Base-by-base conservation (phyloP, 805 yeast genomes). In the Pichia nakasei region DNA sequence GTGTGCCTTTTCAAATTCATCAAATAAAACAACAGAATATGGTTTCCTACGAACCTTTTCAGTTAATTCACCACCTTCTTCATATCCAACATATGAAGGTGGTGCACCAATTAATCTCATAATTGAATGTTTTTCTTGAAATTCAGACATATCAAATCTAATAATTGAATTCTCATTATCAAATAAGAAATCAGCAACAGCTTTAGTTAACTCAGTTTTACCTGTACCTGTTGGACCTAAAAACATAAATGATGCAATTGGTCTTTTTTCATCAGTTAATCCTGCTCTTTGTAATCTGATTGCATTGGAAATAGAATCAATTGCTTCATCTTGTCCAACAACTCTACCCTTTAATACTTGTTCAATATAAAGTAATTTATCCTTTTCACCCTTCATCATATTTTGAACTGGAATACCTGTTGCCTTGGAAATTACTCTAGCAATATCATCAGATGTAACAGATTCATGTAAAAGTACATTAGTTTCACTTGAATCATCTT, bases 191-290 rank as follows among this genome's bases (percentile, higher is more conserved):
- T 87, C 88, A 2, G 97, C 96, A 45, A 91, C 72, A 0, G 94
- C 81, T 62, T 93, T 91, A 8, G 97, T 89, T 42, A 93, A 72
- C 63, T 93, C 97, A 0, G 98, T 93, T 64, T 91, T 91, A 67
- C 98, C 98, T 0, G 97, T 91, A 67, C 98, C 98, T 0, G 98
- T 93, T 43, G 98, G 97, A 20, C 98, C 98, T 52, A 93, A 70
- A 64, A 93, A 93, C 83, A 91, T 82, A 64, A 93, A 93, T 44
- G 95, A 84, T 1, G 97, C 97, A 55, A 91, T 89, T 7, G 98
- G 98, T 48, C 97, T 76, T 63, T 85, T 85, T 50, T 88, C 96
- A 61, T 85, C 84, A 9, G 97, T 91, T 47, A 91, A 75, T 1
- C 98, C 98, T 0, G 98, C 98, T 57, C 98, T 76, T 61, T 93